These are phyloP conservation scores for Carallia brachiata DNA, from an alignment of 345 rosid species.

Conservation along the genomic window DNA sequence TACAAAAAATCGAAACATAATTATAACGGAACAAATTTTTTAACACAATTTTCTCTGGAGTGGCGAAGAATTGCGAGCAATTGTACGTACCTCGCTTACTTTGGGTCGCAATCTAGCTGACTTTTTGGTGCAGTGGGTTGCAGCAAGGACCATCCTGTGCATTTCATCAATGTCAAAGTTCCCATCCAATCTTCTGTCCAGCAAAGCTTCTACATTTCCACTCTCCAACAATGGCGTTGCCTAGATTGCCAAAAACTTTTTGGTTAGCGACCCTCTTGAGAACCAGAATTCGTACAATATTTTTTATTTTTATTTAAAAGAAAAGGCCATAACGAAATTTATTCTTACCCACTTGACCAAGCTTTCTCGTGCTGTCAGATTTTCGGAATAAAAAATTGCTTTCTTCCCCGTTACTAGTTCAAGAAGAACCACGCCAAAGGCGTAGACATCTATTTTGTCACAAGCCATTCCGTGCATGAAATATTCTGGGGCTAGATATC, in stretches of 20 bases:
- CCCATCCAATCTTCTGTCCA: constrained; percentile 14
- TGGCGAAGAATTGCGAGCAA: no score
- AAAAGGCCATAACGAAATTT: neutral
- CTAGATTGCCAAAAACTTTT: constrained; percentile 16
- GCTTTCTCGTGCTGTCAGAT: constrained; percentile 17
- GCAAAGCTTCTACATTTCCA: constrained; percentile 16
- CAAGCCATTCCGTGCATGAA: constrained; percentile 27
- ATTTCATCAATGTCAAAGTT: constrained; percentile 8
- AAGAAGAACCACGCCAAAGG: constrained; percentile 29
- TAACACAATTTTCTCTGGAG: no score
- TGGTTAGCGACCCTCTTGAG: neutral
- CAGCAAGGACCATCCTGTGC: constrained; percentile 24
- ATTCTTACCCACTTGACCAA: constrained; percentile 24
- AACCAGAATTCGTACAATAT: neutral
- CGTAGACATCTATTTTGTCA: constrained; percentile 28
- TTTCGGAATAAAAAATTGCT: constrained; percentile 11
- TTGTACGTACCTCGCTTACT: constrained; percentile 18
- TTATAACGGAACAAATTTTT: no score
- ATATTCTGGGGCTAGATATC: constrained; percentile 35
- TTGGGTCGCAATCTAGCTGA: constrained; percentile 23
- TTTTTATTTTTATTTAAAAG: neutral
- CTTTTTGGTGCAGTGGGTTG: constrained; percentile 22
- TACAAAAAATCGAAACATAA: no score
- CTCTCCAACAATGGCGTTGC: constrained; percentile 23
- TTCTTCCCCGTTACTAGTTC: constrained; percentile 26